Percentiles rank a stretch among this genome's conserved stretches.
Conservation (phyloP, 2,329 filamentous ascomycete species). For the Mycosphaerella sp. region DNA sequence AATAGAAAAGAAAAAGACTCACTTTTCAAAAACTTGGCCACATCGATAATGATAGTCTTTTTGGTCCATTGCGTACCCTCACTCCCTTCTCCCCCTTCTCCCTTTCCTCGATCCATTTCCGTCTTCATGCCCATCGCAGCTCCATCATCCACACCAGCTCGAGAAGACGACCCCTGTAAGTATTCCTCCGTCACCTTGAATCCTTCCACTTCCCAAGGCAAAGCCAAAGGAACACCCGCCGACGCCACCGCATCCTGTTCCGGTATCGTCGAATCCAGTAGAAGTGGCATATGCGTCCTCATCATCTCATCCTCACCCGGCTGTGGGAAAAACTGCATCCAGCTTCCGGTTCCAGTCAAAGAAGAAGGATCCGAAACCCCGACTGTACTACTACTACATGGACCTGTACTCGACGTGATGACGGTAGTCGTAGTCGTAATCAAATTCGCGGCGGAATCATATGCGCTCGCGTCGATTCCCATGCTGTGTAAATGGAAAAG, state of each 20-base stretch:
- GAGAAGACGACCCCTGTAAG: neutral
- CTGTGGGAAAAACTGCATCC: slow-evolving; percentile 26
- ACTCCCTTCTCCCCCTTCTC: neutral
- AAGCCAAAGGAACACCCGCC: neutral
- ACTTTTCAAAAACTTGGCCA: slow-evolving; percentile 41
- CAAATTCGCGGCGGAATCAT: slow-evolving; percentile 1
- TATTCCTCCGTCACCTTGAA: neutral
- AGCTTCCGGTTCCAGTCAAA: slow-evolving; percentile 17
- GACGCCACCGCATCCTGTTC: no score
- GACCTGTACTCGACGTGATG: slow-evolving; percentile 12
- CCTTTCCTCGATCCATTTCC: neutral
- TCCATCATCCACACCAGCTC: neutral
- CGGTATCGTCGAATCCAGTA: neutral
- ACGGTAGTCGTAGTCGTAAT: neutral
- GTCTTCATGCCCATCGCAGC: neutral
- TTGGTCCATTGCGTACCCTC: slow-evolving; percentile 18
- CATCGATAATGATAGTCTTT: slow-evolving; percentile 39
- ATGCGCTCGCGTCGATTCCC: slow-evolving; percentile 1
- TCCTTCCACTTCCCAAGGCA: slow-evolving; percentile 1
- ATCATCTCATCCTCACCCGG: slow-evolving; percentile 10
- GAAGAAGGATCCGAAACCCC: slow-evolving; percentile 20
- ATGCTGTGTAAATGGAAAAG: slow-evolving; percentile 1
- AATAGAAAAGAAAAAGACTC: slow-evolving; percentile 19
- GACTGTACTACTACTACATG: slow-evolving; percentile 3
- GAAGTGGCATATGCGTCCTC: neutral